Evolutionary conservation across 1,139 yeast species (phyloP).

Genomic region (Kurtzmaniella quercitrusa): DNA sequence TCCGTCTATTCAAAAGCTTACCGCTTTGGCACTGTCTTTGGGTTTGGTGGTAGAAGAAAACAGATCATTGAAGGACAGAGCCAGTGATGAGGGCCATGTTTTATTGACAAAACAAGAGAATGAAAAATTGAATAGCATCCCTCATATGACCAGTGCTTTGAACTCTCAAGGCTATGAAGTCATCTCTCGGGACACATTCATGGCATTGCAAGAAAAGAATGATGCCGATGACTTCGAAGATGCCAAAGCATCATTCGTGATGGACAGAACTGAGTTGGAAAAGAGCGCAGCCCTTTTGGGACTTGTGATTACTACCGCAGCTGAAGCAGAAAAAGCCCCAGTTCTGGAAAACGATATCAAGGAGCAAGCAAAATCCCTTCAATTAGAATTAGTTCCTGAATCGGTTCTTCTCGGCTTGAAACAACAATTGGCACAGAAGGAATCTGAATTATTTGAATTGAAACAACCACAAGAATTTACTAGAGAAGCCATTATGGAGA

Average conservation of each 20-base stretch:
- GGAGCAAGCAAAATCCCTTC: conserved; percentile 13
- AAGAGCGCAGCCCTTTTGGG: conserved; percentile 33
- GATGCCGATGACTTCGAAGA: conserved; percentile 20
- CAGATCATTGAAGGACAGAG: conserved; percentile 7
- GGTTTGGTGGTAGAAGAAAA: conserved; percentile 8
- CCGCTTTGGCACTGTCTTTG: neutral
- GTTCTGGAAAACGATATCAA: conserved; percentile 12
- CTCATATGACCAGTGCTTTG: conserved; percentile 4
- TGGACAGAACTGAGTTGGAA: conserved; percentile 25
- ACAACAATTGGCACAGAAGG: conserved; percentile 31
- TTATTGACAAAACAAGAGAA: conserved; percentile 7
- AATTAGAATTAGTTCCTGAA: conserved; percentile 19
- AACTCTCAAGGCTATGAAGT: conserved; percentile 8
- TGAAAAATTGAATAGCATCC: neutral
- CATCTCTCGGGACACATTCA: conserved; percentile 6
- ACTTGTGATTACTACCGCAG: conserved; percentile 29
- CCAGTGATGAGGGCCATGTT: conserved; percentile 10
- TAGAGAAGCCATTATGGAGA: conserved; percentile 21
- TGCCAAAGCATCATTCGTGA: conserved; percentile 31
- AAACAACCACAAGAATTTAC: conserved; percentile 15
- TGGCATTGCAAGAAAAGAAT: neutral
- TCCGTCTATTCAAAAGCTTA: conserved; percentile 12
- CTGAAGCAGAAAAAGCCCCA: conserved; percentile 13
- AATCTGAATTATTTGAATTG: conserved; percentile 25
- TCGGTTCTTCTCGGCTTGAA: conserved; percentile 25